Conservation (phyloP, 306 rosid species). For the Inga leiocalycina region DNA sequence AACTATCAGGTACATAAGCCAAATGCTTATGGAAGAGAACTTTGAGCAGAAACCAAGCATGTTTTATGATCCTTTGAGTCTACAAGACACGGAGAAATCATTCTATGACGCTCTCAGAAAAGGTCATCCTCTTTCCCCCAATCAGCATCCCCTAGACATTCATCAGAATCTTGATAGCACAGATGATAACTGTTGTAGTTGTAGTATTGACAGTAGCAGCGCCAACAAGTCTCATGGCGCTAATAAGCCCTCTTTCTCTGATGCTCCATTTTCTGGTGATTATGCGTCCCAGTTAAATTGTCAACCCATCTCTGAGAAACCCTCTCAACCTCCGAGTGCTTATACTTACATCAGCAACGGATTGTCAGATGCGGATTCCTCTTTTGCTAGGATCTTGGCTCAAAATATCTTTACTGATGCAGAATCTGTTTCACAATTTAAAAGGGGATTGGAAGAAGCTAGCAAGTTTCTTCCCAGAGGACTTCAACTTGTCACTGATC, state of each 20-base stretch:
- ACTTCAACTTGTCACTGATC: slow-evolving; percentile 41
- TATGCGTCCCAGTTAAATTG: slow-evolving; percentile 38
- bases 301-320: slow-evolving; percentile 30
- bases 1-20: slow-evolving; percentile 42
- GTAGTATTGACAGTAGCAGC: slow-evolving; percentile 9
- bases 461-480: slow-evolving; percentile 74
- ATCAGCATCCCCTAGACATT: slow-evolving; percentile 46
- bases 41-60: slow-evolving; percentile 54
- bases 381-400: slow-evolving; percentile 50
- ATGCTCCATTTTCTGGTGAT: slow-evolving; percentile 36
- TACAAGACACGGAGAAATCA: slow-evolving; percentile 65
- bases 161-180: slow-evolving; percentile 21
- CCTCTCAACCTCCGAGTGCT: slow-evolving; percentile 29
- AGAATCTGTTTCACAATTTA: slow-evolving; percentile 66
- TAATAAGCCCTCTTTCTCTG: slow-evolving; percentile 42
- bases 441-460: slow-evolving; percentile 80
- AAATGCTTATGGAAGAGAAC: slow-evolving; percentile 77
- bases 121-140: slow-evolving; percentile 38
- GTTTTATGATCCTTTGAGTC: slow-evolving; percentile 55
- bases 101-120: slow-evolving; percentile 57
- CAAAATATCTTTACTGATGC: slow-evolving; percentile 58
- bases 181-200: slow-evolving; percentile 7
- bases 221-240: slow-evolving; percentile 35
- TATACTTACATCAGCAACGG: slow-evolving; percentile 27
- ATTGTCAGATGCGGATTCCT: slow-evolving; percentile 34